Evolutionary conservation across 805 yeast species (phyloP).

Genomic region (Candida ovalis): DNA sequence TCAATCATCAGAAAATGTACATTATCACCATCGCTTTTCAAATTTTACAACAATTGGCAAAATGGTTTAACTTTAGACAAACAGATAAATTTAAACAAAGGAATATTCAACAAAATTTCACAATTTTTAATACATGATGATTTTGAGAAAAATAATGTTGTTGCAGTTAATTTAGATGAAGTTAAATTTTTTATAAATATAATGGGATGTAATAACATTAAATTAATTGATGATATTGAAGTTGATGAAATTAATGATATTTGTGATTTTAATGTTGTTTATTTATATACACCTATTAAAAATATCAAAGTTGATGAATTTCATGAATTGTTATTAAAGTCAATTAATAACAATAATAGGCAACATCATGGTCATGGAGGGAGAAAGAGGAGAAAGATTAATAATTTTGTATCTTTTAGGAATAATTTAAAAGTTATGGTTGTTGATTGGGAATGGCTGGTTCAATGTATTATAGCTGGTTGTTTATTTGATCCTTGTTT

Average conservation of each 20-base stretch:
- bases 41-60: constrained; percentile 38
- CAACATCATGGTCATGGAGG: too few relatives aligned
- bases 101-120: constrained; percentile 31
- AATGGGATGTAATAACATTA: constrained; percentile 10
- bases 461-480: constrained; percentile 49
- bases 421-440: constrained; percentile 22
- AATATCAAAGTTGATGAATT: constrained; percentile 9
- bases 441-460: constrained; percentile 65
- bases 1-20: constrained; percentile 37
- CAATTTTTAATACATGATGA: constrained; percentile 34
- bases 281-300: constrained; percentile 5
- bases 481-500: constrained; percentile 13
- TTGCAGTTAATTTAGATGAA: constrained; percentile 5
- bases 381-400: neutral
- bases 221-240: constrained; percentile 3
- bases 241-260: neutral
- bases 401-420: neutral
- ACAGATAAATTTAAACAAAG: constrained; percentile 41
- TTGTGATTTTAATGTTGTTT: neutral
- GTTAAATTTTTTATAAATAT: constrained; percentile 8
- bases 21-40: constrained; percentile 45
- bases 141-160: constrained; percentile 12
- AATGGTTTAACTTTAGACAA: constrained; percentile 28
- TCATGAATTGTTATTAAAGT: constrained; percentile 1
- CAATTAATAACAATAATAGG: too few relatives aligned